Evolutionary conservation across 2,329 filamentous ascomycete species (phyloP), one percentile per base, ranked within the genome.

Genomic region (Sporothrix luriei): DNA sequence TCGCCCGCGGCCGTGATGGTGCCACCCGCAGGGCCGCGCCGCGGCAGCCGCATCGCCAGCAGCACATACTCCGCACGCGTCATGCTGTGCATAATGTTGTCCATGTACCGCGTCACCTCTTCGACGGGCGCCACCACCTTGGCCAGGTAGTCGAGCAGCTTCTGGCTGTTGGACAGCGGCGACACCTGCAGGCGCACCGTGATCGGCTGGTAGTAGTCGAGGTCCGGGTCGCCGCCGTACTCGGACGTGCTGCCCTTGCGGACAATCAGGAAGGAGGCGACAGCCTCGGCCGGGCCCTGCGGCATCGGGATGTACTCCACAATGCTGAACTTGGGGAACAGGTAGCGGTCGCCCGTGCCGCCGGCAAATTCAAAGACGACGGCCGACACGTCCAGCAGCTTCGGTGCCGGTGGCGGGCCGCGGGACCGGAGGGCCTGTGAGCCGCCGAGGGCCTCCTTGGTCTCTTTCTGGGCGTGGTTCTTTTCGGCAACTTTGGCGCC

Each of bases 271-370:
- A 94, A 95, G 0, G 91, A 94, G 3, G 89, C 89, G 55, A 93
- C 84, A 1, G 91, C 85, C 70, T 88, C 84, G 14, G 57, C 43
- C 66, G 87, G 85, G 2, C 86, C 85, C 4, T 82, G 78, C 3
- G 82, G 75, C 2, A 82, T 78, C 11, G 81, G 76, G 1, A 89
- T 80, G 75, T 87, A 89, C 76, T 95, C 91, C 65, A 94, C 78
- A 46, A 94, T 90, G 78, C 89, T 91, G 76, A 91, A 90, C 73
- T 89, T 91, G 2, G 92, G 92, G 73, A 95, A 94, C 62, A 92
- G 80, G 76, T 91, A 94, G 33, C 91, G 86, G 77, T 94, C 91
- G 59, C 90, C 91, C 2, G 82, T 87, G 46, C 88, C 88, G 61
- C 85, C 85, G 5, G 82, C 77, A 77, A 92, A 92, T 73, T 92